These are phyloP conservation scores for Blastobotrys buckinghamii DNA, from an alignment of 1,139 yeast genomes.

Conservation along the genomic window DNA sequence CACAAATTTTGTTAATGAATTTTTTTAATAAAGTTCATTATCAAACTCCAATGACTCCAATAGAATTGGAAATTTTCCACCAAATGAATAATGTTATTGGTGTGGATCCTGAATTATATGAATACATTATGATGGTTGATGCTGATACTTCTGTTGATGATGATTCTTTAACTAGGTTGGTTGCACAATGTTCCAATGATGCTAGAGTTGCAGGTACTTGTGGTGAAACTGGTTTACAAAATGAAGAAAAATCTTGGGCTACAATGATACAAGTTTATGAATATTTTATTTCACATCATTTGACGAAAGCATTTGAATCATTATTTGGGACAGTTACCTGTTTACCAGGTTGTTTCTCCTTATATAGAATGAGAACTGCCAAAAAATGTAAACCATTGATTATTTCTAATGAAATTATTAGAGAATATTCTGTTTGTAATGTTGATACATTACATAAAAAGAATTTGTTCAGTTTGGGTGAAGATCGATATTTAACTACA, in stretches of 20 bases:
- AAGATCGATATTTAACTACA: constrained; percentile 40
- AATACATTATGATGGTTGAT: constrained; percentile 37
- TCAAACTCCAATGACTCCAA: constrained; percentile 37
- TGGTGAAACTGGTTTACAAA: constrained; percentile 38
- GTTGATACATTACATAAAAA: constrained; percentile 40
- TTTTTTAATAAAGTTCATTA: constrained; percentile 38
- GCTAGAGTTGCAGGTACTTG: constrained; percentile 37
- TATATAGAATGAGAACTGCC: constrained; percentile 36
- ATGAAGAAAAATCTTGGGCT: constrained; percentile 35
- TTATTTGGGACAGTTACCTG: constrained; percentile 39
- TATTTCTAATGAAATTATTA: constrained; percentile 34
- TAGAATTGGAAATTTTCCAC: constrained; percentile 38
- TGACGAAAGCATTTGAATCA: constrained; percentile 39
- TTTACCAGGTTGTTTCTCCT: constrained; percentile 40
- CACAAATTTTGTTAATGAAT: constrained; percentile 38
- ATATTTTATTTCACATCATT: constrained; percentile 39
- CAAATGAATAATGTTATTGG: constrained; percentile 39
- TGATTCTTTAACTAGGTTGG: constrained; percentile 36
- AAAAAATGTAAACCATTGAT: constrained; percentile 35
- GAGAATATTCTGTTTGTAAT: constrained; percentile 35
- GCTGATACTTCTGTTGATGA: constrained; percentile 38
- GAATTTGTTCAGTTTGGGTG: constrained; percentile 39
- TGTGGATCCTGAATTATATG: constrained; percentile 39
- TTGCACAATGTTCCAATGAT: constrained; percentile 36
- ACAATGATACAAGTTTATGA: constrained; percentile 42